Percentiles rank a stretch among this genome's conserved stretches.
Conservation (phyloP, 2,329 filamentous ascomycete species). For the Curvularia eragrostidis region DNA sequence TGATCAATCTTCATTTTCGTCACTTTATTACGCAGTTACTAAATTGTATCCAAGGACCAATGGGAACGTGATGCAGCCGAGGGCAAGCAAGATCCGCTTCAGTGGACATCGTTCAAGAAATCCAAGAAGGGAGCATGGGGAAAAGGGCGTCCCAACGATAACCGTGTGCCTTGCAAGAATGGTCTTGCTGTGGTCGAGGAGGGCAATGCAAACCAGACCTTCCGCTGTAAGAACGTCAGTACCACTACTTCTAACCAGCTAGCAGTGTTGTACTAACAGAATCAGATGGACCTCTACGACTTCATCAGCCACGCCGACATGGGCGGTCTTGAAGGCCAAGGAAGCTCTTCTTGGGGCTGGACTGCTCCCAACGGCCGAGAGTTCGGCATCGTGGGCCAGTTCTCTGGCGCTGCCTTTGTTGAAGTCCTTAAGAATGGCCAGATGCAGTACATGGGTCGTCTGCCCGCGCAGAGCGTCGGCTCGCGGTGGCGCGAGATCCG, state of each 20-base stretch:
- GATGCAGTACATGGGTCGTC: conserved; percentile 59
- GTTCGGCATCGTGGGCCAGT: conserved; percentile 61
- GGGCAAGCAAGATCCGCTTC: conserved; percentile 23
- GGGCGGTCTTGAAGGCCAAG: conserved; percentile 53
- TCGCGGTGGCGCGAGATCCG: conserved; percentile 62
- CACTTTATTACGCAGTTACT: not conserved
- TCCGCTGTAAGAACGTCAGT: conserved; percentile 34
- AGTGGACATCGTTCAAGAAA: conserved; percentile 32
- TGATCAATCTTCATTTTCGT: not conserved
- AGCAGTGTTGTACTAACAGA: conserved; percentile 29
- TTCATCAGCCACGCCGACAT: conserved; percentile 63
- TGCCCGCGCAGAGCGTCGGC: conserved; percentile 54
- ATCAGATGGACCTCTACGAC: conserved; percentile 61
- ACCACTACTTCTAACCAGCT: not conserved
- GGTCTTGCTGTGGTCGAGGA: conserved; percentile 32
- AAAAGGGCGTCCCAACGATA: not conserved
- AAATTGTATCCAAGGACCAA: conserved; percentile 21
- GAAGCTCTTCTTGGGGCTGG: conserved; percentile 61
- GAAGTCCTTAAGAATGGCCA: conserved; percentile 59
- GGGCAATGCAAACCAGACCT: conserved; percentile 35
- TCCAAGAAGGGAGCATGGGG: conserved; percentile 24
- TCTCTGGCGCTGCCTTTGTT: conserved; percentile 61
- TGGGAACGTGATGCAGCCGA: conserved; percentile 31
- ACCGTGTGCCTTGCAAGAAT: conserved; percentile 31
- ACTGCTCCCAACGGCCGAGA: conserved; percentile 59